Conservation (phyloP, 352 stramenopile species). For the Globisporangium paddicum region DNA sequence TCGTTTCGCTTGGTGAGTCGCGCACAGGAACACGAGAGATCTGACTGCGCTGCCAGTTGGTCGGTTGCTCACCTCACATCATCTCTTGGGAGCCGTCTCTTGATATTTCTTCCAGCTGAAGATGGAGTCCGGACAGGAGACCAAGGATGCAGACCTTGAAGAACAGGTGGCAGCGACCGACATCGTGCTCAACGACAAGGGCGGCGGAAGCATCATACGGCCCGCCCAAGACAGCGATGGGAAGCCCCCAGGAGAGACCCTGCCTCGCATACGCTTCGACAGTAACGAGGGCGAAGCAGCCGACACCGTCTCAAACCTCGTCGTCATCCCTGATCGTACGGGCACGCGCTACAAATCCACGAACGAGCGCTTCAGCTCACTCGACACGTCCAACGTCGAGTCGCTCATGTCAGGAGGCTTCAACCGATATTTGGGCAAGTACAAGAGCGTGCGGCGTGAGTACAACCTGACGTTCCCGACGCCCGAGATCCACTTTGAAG, state of each 20-base stretch:
- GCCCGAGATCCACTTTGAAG: slow-evolving; percentile 53
- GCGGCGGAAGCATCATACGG: not conserved
- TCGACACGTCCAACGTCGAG: slow-evolving; percentile 47
- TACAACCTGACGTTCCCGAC: slow-evolving; percentile 53
- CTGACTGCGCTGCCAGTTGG: not conserved
- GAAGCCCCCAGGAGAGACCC: not conserved
- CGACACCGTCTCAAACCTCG: slow-evolving; percentile 5
- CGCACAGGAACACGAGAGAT: not conserved
- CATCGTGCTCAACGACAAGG: slow-evolving; percentile 3
- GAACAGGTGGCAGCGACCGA: slow-evolving; percentile 10
- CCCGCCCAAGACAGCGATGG: not conserved
- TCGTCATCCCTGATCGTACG: not conserved
- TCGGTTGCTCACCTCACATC: not conserved
- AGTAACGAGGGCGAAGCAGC: not conserved
- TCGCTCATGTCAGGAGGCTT: slow-evolving; percentile 51
- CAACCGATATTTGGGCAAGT: slow-evolving; percentile 45
- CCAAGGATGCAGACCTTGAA: not conserved
- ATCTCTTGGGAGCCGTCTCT: not conserved
- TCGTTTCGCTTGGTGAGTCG: slow-evolving; percentile 3
- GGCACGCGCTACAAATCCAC: slow-evolving; percentile 11
- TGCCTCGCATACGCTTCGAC: not conserved
- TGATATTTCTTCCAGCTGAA: not conserved
- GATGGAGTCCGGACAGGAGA: not conserved
- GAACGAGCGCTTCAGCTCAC: slow-evolving; percentile 28
- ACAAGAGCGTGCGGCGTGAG: slow-evolving; percentile 34